Percentiles rank a stretch among this genome's conserved stretches.
Conservation (phyloP, 179 eudicot species). For the Patellifolia procumbens region DNA sequence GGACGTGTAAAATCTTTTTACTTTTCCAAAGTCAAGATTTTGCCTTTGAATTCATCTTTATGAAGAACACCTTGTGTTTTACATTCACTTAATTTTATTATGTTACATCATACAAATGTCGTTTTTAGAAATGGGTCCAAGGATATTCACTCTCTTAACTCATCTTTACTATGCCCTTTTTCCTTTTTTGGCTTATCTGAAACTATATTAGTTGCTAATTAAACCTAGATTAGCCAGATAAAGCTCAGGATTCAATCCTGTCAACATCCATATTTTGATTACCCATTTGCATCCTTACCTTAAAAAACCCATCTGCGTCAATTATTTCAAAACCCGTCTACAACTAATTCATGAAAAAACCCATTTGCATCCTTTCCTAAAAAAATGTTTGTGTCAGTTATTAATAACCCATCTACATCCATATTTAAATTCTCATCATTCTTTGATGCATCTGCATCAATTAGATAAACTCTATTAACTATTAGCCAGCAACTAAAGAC, state of each 20-base stretch:
- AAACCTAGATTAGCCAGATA: neutral
- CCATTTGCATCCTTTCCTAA: neutral
- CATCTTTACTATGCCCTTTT: neutral
- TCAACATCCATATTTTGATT: neutral
- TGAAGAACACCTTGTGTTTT: neutral
- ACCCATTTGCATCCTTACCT: neutral
- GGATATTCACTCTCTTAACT: neutral
- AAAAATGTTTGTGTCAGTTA: neutral
- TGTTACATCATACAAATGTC: neutral
- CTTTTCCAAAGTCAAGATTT: slow-evolving; percentile 9
- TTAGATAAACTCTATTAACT: too few relatives aligned
- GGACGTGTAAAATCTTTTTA: neutral
- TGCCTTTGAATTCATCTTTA: slow-evolving; percentile 2
- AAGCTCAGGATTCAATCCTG: neutral
- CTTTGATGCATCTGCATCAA: too few relatives aligned
- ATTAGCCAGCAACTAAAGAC: too few relatives aligned
- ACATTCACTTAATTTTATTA: neutral
- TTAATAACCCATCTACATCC: neutral
- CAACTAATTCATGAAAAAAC: neutral
- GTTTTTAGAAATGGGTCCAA: neutral
- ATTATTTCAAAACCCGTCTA: neutral
- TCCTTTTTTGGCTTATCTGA: neutral
- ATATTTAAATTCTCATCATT: neutral
- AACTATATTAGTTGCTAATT: neutral
- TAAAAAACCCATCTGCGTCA: neutral